Evolutionary conservation across 1,284 basidiomycete genomes (phyloP).

Genomic region (Pascua guehoae): DNA sequence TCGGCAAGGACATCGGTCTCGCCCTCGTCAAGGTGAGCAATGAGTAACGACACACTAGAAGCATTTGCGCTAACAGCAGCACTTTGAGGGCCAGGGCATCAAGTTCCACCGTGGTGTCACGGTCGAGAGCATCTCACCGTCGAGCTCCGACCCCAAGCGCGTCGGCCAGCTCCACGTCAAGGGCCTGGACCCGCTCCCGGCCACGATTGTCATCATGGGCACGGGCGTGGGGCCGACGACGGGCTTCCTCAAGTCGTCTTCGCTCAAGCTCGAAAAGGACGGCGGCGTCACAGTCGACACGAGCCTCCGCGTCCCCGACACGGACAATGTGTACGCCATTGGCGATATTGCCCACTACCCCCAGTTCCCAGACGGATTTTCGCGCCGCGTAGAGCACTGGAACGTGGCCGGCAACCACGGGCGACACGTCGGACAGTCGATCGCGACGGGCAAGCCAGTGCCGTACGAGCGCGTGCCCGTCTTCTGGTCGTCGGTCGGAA

Average conservation of each 20-base stretch:
- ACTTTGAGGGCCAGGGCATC: slow-evolving; percentile 73
- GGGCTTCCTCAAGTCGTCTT: slow-evolving; percentile 67
- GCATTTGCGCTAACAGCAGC: slow-evolving; percentile 25
- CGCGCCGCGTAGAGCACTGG: slow-evolving; percentile 24
- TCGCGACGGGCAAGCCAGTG: slow-evolving; percentile 51
- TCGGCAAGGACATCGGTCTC: slow-evolving; percentile 76
- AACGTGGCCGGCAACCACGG: slow-evolving; percentile 82
- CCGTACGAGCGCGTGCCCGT: slow-evolving; percentile 67
- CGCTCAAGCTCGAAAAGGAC: slow-evolving; percentile 65
- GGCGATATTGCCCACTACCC: slow-evolving; percentile 87
- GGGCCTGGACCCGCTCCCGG: slow-evolving; percentile 62
- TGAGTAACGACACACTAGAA: too few species aligned
- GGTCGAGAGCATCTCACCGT: slow-evolving; percentile 68
- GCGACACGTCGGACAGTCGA: slow-evolving; percentile 72
- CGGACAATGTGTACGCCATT: slow-evolving; percentile 71
- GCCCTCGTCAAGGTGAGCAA: slow-evolving; percentile 63
- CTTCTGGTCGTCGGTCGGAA: slow-evolving; percentile 76
- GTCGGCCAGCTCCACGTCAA: slow-evolving; percentile 60
- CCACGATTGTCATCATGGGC: slow-evolving; percentile 81
- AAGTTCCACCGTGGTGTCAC: slow-evolving; percentile 75
- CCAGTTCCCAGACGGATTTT: slow-evolving; percentile 52
- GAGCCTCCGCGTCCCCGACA: slow-evolving; percentile 64
- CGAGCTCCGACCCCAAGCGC: slow-evolving; percentile 42
- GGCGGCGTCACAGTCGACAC: slow-evolving; percentile 80
- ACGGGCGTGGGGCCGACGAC: slow-evolving; percentile 87